Conservation (phyloP, 2,329 filamentous ascomycete species). For the Dendryphion nanum region DNA sequence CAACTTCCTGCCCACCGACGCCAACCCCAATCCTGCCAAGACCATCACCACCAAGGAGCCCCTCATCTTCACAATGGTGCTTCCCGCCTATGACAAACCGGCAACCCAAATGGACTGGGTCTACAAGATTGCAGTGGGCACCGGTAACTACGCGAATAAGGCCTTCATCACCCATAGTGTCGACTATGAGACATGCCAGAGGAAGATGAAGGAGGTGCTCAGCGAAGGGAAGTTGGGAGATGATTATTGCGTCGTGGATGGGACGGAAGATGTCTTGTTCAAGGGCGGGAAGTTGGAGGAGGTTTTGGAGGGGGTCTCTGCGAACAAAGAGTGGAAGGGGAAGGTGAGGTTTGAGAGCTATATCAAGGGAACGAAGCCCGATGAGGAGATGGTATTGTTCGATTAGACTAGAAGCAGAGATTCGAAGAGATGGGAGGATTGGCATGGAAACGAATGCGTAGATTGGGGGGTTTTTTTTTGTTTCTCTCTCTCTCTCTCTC, state of each 20-base stretch:
- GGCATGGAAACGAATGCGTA: too few species aligned
- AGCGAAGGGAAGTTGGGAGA: constrained; percentile 6
- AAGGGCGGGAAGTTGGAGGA: constrained; percentile 4
- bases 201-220: constrained; percentile 3
- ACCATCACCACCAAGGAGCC: neutral
- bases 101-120: constrained; percentile 1
- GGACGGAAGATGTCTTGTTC: constrained; percentile 7
- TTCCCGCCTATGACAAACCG: neutral
- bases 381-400: neutral
- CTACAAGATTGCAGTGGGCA: neutral
- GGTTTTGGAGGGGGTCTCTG: neutral
- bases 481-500: too few species aligned
- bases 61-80: neutral
- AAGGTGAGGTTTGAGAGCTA: constrained; percentile 2
- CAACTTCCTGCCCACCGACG: neutral
- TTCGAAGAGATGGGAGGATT: too few species aligned
- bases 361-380: neutral
- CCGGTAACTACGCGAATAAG: neutral
- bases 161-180: neutral
- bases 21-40: too few species aligned
- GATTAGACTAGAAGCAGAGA: too few species aligned
- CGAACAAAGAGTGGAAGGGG: constrained; percentile 1
- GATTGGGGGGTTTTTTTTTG: too few species aligned
- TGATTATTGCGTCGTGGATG: constrained; percentile 8
- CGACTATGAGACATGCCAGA: constrained; percentile 1